Evolutionary conservation across 2,329 filamentous ascomycete genomes (phyloP).

Genomic region (Monosporascus sp.): DNA sequence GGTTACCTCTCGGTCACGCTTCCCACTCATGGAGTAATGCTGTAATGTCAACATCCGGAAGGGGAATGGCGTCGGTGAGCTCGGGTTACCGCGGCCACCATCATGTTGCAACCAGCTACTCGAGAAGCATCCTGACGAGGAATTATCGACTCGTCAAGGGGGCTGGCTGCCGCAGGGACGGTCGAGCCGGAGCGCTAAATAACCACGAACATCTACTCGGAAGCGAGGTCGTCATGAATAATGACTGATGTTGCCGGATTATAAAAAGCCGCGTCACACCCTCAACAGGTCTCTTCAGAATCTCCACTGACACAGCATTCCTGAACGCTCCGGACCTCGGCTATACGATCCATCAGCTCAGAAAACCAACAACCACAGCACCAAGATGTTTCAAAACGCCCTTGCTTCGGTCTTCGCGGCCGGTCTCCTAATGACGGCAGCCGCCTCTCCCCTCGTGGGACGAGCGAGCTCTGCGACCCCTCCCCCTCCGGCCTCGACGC

Average conservation of each 20-base stretch:
- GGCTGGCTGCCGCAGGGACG: too few species aligned
- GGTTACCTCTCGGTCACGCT: neutral
- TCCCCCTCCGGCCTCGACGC: neutral
- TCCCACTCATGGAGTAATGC: too few species aligned
- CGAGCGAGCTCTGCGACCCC: neutral
- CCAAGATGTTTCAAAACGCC: neutral
- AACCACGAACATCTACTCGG: too few species aligned
- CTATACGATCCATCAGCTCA: neutral
- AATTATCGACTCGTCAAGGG: too few species aligned
- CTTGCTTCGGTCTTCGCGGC: neutral
- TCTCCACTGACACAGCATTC: neutral
- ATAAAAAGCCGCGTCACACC: neutral
- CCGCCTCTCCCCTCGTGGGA: neutral
- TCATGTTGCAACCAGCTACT: neutral
- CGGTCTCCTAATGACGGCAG: neutral
- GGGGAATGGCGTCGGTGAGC: too few species aligned
- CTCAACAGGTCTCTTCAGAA: neutral
- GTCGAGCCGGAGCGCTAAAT: too few species aligned
- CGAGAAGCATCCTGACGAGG: too few species aligned
- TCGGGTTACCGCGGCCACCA: neutral
- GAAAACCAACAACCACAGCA: neutral
- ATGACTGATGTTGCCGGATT: neutral
- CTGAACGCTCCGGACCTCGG: neutral
- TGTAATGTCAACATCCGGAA: too few species aligned
- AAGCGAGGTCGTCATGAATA: too few species aligned